Evolutionary conservation across 2,329 filamentous ascomycete genomes (phyloP).

Genomic region (Rhynchosporium graminicola): DNA sequence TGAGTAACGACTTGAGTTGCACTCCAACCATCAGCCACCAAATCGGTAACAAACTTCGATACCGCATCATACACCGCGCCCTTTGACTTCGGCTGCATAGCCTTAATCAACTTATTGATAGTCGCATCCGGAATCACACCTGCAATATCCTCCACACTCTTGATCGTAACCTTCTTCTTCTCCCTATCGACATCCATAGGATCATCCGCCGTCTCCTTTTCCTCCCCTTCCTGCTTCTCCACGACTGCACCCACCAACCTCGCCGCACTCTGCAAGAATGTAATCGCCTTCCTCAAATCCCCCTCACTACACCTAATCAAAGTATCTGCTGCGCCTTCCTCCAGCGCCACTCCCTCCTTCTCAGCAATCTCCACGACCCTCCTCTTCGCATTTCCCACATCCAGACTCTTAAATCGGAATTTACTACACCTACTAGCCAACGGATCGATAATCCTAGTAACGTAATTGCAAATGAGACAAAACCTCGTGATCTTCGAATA

Average conservation of each 20-base stretch:
- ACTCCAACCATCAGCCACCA: slow-evolving; percentile 97
- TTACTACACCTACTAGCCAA: slow-evolving; percentile 92
- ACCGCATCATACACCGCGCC: slow-evolving; percentile 71
- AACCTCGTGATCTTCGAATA: slow-evolving; percentile 96
- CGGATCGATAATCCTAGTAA: slow-evolving; percentile 96
- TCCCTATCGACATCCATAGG: slow-evolving; percentile 53
- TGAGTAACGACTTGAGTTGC: slow-evolving; percentile 84
- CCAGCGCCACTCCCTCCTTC: slow-evolving; percentile 74
- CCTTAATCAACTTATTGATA: slow-evolving; percentile 68
- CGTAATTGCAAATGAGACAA: slow-evolving; percentile 98
- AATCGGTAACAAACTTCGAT: slow-evolving; percentile 78
- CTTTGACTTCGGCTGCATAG: slow-evolving; percentile 71
- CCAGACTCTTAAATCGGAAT: slow-evolving; percentile 95
- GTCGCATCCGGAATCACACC: slow-evolving; percentile 83
- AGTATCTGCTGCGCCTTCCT: slow-evolving; percentile 77
- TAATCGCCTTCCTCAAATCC: slow-evolving; percentile 94
- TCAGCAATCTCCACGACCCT: slow-evolving; percentile 81
- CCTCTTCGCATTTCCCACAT: slow-evolving; percentile 78
- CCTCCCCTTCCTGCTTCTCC: slow-evolving; percentile 36
- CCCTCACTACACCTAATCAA: slow-evolving; percentile 88
- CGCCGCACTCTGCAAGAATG: slow-evolving; percentile 92
- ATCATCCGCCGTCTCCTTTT: slow-evolving; percentile 46
- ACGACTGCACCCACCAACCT: slow-evolving; percentile 75
- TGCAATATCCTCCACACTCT: slow-evolving; percentile 89
- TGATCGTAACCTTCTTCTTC: slow-evolving; percentile 72